Conservation (phyloP, 441 rosid genomes). For the Theobroma grandiflorum region DNA sequence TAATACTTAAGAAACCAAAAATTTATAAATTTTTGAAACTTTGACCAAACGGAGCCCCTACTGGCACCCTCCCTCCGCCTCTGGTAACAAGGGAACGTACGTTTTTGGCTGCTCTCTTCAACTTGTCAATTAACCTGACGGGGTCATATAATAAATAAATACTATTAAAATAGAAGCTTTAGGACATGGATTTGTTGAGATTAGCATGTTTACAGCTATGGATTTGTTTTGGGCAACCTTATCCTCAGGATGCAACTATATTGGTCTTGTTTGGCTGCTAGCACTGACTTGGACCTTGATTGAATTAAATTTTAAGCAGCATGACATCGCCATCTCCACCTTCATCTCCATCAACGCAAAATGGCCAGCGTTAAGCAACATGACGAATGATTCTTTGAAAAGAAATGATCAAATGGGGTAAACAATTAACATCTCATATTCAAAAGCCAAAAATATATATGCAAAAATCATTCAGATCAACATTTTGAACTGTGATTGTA, state of each 20-base stretch:
- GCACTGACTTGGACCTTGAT: background rate
- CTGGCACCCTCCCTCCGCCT: too few species aligned
- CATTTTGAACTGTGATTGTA: background rate
- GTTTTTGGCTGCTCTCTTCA: too few species aligned
- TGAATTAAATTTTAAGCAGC: background rate
- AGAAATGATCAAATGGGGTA: background rate
- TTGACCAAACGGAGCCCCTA: too few species aligned
- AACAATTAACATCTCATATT: background rate
- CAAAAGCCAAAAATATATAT: too few species aligned
- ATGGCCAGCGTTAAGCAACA: background rate
- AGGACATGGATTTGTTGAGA: too few species aligned
- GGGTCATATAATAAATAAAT: too few species aligned
- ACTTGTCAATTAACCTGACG: too few species aligned
- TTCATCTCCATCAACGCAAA: background rate
- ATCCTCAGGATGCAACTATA: background rate
- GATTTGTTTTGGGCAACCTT: background rate
- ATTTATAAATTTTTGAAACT: too few species aligned
- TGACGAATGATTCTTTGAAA: background rate
- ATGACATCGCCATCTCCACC: background rate
- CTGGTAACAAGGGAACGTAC: too few species aligned
- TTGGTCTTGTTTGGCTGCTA: conserved; percentile 12
- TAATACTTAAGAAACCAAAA: too few species aligned
- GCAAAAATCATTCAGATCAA: too few species aligned
- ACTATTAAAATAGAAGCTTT: too few species aligned
- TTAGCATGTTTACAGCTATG: background rate